A percentile compares a stretch with the other conserved stretches of the same genome.
Conservation (phyloP, 768 basidiomycete genomes). For the Suillus subluteus region DNA sequence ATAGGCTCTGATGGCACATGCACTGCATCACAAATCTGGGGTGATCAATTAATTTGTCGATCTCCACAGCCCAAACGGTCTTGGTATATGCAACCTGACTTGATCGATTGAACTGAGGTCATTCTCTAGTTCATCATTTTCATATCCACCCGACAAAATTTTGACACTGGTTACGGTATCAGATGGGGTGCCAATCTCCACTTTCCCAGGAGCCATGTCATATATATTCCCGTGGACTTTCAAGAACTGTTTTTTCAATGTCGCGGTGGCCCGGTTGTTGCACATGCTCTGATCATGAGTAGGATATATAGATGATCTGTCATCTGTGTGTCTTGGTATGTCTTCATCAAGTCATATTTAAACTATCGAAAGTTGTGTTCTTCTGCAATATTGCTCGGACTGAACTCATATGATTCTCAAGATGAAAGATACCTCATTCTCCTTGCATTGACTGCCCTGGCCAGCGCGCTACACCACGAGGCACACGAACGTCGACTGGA, state of each 20-base stretch:
- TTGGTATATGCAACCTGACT: not conserved
- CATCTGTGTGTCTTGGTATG: constrained; percentile 2
- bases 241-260: constrained; percentile 1
- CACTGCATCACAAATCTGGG: not conserved
- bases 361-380: constrained; percentile 2
- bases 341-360: constrained; percentile 15
- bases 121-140: not conserved
- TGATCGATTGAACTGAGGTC: not conserved
- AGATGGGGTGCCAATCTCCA: constrained; percentile 1
- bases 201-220: not conserved
- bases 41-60: not conserved
- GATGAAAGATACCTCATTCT: not conserved
- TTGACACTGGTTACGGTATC: not conserved
- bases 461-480: constrained; percentile 40
- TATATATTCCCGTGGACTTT: constrained; percentile 4
- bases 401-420: not conserved
- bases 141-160: not conserved
- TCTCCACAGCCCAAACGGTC: not conserved
- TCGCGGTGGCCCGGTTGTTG: constrained; percentile 8
- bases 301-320: not conserved
- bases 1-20: not conserved
- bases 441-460: constrained; percentile 22
- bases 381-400: not conserved
- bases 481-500: constrained; percentile 37
- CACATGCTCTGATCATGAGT: constrained; percentile 21